Percentiles rank a stretch among this genome's conserved stretches.
Conservation (phyloP, 2,329 filamentous ascomycete genomes). For the Ascochyta lentis region DNA sequence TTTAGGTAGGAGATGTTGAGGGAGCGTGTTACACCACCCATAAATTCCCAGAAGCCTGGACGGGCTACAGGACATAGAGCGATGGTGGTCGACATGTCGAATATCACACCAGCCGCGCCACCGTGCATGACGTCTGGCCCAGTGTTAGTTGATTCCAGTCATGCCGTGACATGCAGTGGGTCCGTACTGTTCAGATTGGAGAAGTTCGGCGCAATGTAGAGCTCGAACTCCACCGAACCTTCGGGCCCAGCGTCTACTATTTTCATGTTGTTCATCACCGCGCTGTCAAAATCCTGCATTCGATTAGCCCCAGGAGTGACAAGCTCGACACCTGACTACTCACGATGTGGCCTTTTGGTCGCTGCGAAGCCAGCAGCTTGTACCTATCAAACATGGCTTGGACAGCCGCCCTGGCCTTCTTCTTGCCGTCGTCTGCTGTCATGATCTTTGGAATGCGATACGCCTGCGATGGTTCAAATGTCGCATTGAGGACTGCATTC, state of each 20-base stretch:
- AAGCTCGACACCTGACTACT: neutral
- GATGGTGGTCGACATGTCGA: conserved; percentile 55
- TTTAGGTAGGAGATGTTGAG: conserved; percentile 61
- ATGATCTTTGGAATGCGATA: conserved; percentile 21
- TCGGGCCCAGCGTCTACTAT: conserved; percentile 46
- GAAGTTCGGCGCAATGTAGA: conserved; percentile 44
- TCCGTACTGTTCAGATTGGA: conserved; percentile 50
- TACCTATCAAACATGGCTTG: conserved; percentile 49
- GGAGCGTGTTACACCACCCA: conserved; percentile 59
- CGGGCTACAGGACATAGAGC: conserved; percentile 57
- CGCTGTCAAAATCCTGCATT: conserved; percentile 45
- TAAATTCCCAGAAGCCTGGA: conserved; percentile 60
- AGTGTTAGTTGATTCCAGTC: neutral
- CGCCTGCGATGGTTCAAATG: neutral
- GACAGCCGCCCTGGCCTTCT: conserved; percentile 47
- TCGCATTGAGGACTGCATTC: conserved; percentile 11
- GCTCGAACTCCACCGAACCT: conserved; percentile 45
- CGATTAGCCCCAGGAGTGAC: neutral
- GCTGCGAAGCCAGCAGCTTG: conserved; percentile 37
- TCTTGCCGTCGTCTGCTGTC: conserved; percentile 32
- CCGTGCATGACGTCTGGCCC: conserved; percentile 50
- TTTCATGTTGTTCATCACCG: conserved; percentile 48
- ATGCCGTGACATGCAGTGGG: neutral
- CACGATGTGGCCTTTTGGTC: conserved; percentile 44
- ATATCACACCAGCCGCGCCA: conserved; percentile 49